Evolutionary conservation across 306 rosid species (phyloP).

Genomic region (Betula pendula): DNA sequence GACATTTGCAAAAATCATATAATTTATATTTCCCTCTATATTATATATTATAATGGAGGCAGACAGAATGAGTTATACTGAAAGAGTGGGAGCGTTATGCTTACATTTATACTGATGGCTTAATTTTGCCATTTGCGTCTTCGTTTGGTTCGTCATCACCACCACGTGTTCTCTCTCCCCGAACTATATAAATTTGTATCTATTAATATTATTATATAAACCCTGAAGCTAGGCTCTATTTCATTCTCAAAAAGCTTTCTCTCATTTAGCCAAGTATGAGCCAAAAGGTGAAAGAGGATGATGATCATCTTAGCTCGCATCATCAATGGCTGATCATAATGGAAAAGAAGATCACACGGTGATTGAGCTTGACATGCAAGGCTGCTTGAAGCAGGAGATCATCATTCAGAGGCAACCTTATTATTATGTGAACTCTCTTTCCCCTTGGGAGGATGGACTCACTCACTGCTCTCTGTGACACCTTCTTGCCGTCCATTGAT

Average conservation of each 20-base stretch:
- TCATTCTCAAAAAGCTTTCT: neutral
- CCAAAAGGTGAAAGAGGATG: neutral
- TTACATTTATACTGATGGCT: too few species aligned
- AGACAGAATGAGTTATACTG: too few species aligned
- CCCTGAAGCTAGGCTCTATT: neutral
- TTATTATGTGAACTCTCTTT: conserved; percentile 35
- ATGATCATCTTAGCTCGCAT: neutral
- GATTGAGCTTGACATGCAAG: conserved; percentile 35
- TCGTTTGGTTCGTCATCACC: too few species aligned
- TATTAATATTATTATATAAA: neutral
- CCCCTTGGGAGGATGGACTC: conserved; percentile 54
- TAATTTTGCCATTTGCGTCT: too few species aligned
- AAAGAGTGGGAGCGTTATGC: too few species aligned
- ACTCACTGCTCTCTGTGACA: conserved; percentile 57
- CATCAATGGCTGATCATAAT: neutral
- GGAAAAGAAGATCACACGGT: conserved; percentile 17
- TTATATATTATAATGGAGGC: too few species aligned
- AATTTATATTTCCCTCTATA: too few species aligned
- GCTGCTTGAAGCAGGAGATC: conserved; percentile 29
- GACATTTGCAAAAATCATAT: too few species aligned
- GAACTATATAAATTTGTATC: neutral
- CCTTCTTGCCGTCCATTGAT: conserved; percentile 60
- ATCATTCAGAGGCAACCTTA: neutral
- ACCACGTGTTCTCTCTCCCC: too few species aligned
- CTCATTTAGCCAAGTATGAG: neutral